Evolutionary conservation across 2,329 filamentous ascomycete genomes (phyloP), one percentile per base, ranked within the genome.

Genomic region (Fusarium sp.): DNA sequence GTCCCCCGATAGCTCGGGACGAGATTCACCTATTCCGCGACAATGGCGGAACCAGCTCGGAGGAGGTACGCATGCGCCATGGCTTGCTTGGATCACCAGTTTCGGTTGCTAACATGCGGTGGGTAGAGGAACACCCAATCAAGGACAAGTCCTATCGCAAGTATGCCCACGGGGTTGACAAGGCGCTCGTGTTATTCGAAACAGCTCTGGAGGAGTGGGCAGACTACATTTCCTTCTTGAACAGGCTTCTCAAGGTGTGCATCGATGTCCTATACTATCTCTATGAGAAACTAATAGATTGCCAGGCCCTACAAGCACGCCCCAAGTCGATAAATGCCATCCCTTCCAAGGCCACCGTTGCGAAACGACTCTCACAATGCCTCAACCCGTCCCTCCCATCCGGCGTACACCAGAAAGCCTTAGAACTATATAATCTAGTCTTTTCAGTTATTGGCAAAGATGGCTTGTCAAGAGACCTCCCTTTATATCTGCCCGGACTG

Each of bases 191-290:
- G 53, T 88, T 98, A 36, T 99, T 98, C 85, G 96, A 99, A 81
- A 95, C 94, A 17, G 92, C 94, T 33, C 87, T 98, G 76, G 95
- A 98, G 84, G 96, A 99, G 90, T 99, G 96, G 96, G 96, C 97
- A 57, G 96, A 99, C 84, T 99, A 99, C 81, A 99, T 99, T 79
- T 98, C 96, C 20, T 99, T 98, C 81, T 85, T 99, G 64, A 97
- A 94, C 80, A 91, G 94, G 71, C 87, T 99, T 57, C 87, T 98
- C 71, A 98, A 98, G 90, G 94, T 95, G 81, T 76, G 81, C 59
- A 40, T 20, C 8, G 12, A 33, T 35, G 9, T 22, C 12, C 14
- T 27, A 20, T 3, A 20, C n/a, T 5, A 3, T 2, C n/a, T n/a
- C 9, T 17, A 11, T 17, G 27, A 53, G 46, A 31, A 61, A 10